Percentiles rank a stretch among this genome's conserved stretches.
Evolutionary conservation across 441 rosid genomes (phyloP).

Genomic region (Euphorbia celastroides): DNA sequence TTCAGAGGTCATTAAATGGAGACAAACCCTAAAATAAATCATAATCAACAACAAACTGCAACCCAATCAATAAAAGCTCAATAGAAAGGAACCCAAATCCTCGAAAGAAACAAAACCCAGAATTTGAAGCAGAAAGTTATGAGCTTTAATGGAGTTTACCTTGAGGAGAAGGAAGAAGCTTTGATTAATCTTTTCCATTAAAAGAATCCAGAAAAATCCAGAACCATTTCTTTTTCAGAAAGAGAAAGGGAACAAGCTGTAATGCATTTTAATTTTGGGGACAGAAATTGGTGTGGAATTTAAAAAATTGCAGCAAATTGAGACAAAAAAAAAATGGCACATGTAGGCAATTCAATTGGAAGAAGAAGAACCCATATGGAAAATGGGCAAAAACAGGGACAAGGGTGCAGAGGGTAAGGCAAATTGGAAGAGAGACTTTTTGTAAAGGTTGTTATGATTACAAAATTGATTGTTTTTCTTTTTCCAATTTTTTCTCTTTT

Average conservation of each 20-base stretch:
- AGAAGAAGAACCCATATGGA: neutral
- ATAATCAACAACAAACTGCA: neutral
- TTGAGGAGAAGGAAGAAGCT: constrained; percentile 30
- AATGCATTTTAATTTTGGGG: constrained; percentile 7
- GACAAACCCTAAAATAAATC: constrained; percentile 21
- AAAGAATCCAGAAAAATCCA: constrained; percentile 19
- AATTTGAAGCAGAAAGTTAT: neutral
- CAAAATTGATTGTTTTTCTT: constrained; percentile 7
- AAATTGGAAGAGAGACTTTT: constrained; percentile 18
- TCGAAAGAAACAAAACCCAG: neutral
- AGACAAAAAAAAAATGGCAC: constrained; percentile 8
- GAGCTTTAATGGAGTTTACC: constrained; percentile 16
- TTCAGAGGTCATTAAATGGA: constrained; percentile 13
- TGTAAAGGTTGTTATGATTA: constrained; percentile 21
- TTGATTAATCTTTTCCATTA: constrained; percentile 24
- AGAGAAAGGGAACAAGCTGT: constrained; percentile 5
- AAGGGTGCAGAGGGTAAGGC: no score
- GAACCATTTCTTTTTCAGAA: neutral
- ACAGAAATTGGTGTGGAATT: neutral
- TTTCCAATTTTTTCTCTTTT: neutral
- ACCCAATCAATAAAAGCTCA: no score
- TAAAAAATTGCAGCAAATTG: neutral
- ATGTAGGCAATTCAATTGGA: constrained; percentile 14
- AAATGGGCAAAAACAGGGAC: neutral
- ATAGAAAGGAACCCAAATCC: neutral